A percentile compares a stretch with the other conserved stretches of the same genome.
These are phyloP conservation scores for Parafenestella ontariensis DNA, from an alignment of 2,329 filamentous ascomycete genomes.

Conservation along the genomic window DNA sequence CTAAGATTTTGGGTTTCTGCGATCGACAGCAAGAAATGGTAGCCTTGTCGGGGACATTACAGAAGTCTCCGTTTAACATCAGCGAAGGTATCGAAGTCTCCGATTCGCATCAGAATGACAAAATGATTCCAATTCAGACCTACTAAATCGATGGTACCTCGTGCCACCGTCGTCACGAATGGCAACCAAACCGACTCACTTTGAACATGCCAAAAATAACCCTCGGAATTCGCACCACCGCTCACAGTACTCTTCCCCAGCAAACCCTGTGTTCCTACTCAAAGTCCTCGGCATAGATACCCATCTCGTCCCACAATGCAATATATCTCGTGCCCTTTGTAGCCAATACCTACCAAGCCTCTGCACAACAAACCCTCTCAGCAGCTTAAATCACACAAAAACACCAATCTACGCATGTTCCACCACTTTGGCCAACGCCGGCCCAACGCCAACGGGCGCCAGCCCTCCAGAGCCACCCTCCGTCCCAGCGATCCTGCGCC, in stretches of 20 bases:
- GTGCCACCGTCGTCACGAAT: background rate
- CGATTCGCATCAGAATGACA: background rate
- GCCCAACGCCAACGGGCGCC: background rate
- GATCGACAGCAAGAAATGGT: background rate
- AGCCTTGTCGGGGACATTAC: background rate
- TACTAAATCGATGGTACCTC: background rate
- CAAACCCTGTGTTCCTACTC: background rate
- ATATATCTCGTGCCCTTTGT: conserved; percentile 6
- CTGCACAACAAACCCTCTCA: conserved; percentile 4
- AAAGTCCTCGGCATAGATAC: background rate
- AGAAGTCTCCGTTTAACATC: background rate
- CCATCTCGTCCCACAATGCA: conserved; percentile 13
- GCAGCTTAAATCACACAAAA: conserved; percentile 1
- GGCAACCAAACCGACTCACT: background rate
- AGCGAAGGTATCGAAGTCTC: background rate
- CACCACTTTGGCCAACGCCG: conserved; percentile 22
- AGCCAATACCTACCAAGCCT: background rate
- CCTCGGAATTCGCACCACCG: background rate
- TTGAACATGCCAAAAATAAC: background rate
- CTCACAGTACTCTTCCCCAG: background rate
- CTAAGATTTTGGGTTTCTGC: background rate
- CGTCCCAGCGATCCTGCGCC: conserved; percentile 26
- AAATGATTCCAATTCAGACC: background rate
- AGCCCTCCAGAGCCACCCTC: conserved; percentile 8
- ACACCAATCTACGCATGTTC: conserved; percentile 25